Percentiles rank a stretch among this genome's conserved stretches.
Conservation (phyloP, 179 eudicot genomes). For the Heliamphora pulchella region DNA sequence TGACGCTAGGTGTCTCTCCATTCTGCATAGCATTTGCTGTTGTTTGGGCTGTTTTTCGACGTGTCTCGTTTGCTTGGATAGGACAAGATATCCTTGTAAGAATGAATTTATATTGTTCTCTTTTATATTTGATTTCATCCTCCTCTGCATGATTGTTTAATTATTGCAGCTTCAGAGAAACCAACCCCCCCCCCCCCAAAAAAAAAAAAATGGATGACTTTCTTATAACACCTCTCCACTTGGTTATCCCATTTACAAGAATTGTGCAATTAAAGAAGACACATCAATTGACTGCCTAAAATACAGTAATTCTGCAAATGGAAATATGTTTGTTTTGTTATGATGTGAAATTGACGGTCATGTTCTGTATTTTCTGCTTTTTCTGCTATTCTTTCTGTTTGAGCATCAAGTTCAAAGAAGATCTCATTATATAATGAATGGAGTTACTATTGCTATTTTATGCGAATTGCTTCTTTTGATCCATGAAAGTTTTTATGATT, state of each 20-base stretch:
- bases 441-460: not conserved
- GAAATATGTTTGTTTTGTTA: not conserved
- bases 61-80: constrained; percentile 71
- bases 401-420: too few relatives aligned
- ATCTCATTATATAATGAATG: too few relatives aligned
- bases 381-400: too few relatives aligned
- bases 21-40: constrained; percentile 82
- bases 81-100: constrained; percentile 99
- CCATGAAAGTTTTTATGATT: not conserved
- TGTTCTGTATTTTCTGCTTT: too few relatives aligned
- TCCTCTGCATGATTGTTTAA: not conserved
- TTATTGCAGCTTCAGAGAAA: not conserved
- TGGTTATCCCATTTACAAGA: not conserved
- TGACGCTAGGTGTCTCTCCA: constrained; percentile 75
- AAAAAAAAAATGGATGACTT: not conserved
- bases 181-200: not conserved
- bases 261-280: not conserved
- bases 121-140: not conserved
- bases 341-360: too few relatives aligned
- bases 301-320: not conserved
- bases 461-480: not conserved
- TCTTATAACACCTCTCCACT: not conserved
- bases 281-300: constrained; percentile 1
- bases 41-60: constrained; percentile 84
- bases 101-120: constrained; percentile 8